These are phyloP conservation scores for Echium plantagineum DNA, from an alignment of 257 asterid species.

Conservation along the genomic window DNA sequence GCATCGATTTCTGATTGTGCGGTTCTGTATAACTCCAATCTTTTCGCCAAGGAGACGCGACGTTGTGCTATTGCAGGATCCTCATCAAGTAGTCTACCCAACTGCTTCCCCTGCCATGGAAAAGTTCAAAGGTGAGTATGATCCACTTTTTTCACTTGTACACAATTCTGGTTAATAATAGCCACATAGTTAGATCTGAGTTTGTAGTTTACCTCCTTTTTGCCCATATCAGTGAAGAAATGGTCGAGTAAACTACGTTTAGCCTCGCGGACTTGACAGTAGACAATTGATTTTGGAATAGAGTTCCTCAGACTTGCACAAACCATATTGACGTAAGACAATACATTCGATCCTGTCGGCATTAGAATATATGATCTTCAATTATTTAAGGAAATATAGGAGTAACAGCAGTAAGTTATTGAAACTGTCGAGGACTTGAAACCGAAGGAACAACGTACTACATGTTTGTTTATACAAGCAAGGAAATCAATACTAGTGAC, in stretches of 20 bases:
- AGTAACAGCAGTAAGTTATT: background rate
- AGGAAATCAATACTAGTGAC: no score
- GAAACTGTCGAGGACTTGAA: background rate
- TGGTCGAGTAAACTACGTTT: slow-evolving; percentile 65
- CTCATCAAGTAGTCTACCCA: slow-evolving; percentile 59
- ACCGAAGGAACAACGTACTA: background rate
- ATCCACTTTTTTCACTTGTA: background rate
- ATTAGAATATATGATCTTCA: background rate
- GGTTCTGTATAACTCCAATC: slow-evolving; percentile 61
- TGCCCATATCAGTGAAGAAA: slow-evolving; percentile 58
- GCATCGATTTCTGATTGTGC: slow-evolving; percentile 63
- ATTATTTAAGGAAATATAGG: background rate
- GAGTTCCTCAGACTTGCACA: slow-evolving; percentile 60
- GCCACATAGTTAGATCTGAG: background rate
- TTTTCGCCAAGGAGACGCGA: slow-evolving; percentile 48
- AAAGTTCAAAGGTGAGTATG: background rate
- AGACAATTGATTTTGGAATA: slow-evolving; percentile 64
- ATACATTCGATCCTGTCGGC: slow-evolving; percentile 47
- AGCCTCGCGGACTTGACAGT: slow-evolving; percentile 79
- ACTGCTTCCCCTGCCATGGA: slow-evolving; percentile 33
- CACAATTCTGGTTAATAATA: slow-evolving; percentile 3
- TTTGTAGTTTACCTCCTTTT: slow-evolving; percentile 41
- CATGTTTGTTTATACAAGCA: no score
- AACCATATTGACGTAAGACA: slow-evolving; percentile 65
- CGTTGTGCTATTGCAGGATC: slow-evolving; percentile 73